Percentiles rank a stretch among this genome's conserved stretches.
Conservation (phyloP, 305 asterid genomes). For the Solanum hybrid region DNA sequence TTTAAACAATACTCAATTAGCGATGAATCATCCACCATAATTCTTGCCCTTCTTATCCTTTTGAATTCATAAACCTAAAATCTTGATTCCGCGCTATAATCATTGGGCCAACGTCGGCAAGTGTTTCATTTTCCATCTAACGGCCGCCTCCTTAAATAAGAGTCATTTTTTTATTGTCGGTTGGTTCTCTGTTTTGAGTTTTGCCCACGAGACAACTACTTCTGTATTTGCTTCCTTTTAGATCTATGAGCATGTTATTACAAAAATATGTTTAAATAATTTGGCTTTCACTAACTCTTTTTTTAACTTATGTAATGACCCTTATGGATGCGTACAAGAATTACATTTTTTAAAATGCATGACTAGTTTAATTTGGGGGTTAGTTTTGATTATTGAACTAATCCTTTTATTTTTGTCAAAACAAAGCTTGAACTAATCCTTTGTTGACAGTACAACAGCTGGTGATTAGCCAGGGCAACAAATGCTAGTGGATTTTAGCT, state of each 20-base stretch:
- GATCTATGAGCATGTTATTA: background rate
- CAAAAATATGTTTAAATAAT: background rate
- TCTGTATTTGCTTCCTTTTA: background rate
- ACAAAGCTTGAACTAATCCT: background rate
- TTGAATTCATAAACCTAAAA: background rate
- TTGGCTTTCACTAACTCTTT: background rate
- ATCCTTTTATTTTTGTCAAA: background rate
- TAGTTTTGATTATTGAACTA: conserved; percentile 4
- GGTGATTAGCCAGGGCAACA: background rate
- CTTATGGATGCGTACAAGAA: background rate
- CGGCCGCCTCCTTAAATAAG: background rate
- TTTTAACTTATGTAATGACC: background rate
- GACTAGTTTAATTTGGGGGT: background rate
- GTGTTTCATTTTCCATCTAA: background rate
- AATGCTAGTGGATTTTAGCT: background rate
- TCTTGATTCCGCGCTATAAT: fast-evolving
- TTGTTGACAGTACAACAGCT: conserved; percentile 2
- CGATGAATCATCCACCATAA: background rate
- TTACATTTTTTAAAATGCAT: background rate
- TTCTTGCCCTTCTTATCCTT: fast-evolving
- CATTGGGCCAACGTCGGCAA: background rate
- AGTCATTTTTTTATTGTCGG: background rate
- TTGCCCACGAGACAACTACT: background rate
- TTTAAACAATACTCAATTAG: background rate
- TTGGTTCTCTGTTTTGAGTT: background rate